Base-by-base conservation (phyloP, 208 protist genomes). In the Trypanosoma avium region DNA sequence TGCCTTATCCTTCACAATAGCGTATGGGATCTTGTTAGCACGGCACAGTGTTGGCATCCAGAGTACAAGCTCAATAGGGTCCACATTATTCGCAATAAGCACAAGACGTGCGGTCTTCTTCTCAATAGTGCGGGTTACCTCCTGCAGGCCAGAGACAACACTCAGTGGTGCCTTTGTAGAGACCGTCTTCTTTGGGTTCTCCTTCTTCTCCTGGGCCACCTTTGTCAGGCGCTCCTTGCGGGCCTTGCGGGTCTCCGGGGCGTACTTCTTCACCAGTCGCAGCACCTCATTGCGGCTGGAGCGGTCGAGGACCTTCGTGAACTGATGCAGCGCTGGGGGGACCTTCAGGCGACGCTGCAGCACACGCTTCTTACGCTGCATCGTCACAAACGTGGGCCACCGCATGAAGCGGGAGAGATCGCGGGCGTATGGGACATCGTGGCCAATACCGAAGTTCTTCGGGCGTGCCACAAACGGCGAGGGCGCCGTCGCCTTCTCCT, bases 1-100 rank as follows among this genome's bases (percentile, higher is more conserved):
- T 19, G 98, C 81, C 95, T 99, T 99, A 73, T 94, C 86, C 91
- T 99, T 99, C 71, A 99, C 98, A 72, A 99, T 99, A 77, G 92
- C 97, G 90, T 99, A 99, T 45, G 99, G 99, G 56, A 99, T 91
- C 58, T 99, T 97, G 80, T 99, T 95, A 78, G 99, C 98, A 61
- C 93, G 85, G 94, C 99, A 99, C 21, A 99, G 95, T 60, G 98
- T 92, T 50, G 99, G 99, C 46, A 99, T 88, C 96, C 95, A 99
- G 26, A 99, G 56, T 58, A 99, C 98, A 19, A 99, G 77, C 88
- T 99, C 99, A 67, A 99, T 92, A 60, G 99, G 99, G 77, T 99
- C 98, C 67, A 99, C 99, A 86, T 99, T 99, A 91, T 99, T 97
- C 46, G 99, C 98, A 67, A 99, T 99, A 60, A 99, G 86, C 61